phyloP scores from a whole-genome alignment of 306 rosid species.

The Quercus engelmannii region DNA sequence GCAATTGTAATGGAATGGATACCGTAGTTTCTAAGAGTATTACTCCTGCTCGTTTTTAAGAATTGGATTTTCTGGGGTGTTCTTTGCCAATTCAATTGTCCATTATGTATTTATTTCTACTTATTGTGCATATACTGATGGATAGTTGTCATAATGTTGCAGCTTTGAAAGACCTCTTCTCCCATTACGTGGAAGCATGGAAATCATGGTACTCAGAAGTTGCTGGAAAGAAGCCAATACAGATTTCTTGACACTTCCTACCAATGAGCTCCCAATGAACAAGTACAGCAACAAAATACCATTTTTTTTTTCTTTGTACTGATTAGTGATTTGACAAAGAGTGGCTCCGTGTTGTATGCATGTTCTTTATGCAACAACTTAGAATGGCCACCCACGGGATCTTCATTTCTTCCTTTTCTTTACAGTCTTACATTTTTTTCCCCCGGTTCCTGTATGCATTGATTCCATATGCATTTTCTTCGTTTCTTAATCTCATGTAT shows the following conservation, averaged over 20 bases:
- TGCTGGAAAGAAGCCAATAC: constrained; percentile 51
- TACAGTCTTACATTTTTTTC: constrained; percentile 9
- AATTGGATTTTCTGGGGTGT: not conserved
- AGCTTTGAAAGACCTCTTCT: constrained; percentile 79
- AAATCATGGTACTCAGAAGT: constrained; percentile 80
- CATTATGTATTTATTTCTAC: not conserved
- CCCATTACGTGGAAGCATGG: constrained; percentile 94
- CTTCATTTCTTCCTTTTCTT: not conserved
- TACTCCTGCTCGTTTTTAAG: too few relatives aligned
- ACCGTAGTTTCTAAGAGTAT: too few relatives aligned
- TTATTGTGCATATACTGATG: not conserved
- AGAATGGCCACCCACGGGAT: constrained; percentile 21
- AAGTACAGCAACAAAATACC: constrained; percentile 5
- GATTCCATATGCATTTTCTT: constrained; percentile 6
- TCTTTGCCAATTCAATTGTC: not conserved
- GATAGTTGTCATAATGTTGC: constrained; percentile 18
- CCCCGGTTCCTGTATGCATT: not conserved
- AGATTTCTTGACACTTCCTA: constrained; percentile 32
- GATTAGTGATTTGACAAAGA: constrained; percentile 1
- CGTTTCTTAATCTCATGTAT: not conserved
- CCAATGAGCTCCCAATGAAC: not conserved
- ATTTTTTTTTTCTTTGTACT: not conserved
- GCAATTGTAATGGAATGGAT: too few relatives aligned
- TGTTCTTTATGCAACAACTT: constrained; percentile 28
- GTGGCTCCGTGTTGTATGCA: constrained; percentile 26